phyloP scores from a whole-genome alignment of 163 green algal species.

The Chlamydomonas reinhardtii region DNA sequence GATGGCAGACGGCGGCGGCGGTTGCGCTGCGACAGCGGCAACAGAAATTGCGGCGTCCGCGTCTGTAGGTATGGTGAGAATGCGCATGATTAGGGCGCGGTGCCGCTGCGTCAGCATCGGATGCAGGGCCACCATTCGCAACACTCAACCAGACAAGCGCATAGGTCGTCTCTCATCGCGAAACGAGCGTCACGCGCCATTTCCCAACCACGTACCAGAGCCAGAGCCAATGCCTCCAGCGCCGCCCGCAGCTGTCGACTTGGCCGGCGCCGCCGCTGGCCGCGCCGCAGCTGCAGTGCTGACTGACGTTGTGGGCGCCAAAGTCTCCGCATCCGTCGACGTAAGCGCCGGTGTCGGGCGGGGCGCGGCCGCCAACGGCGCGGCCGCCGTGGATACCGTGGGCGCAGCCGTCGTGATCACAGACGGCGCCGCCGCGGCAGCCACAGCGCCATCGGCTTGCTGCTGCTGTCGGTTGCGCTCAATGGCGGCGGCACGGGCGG shows the following conservation, averaged over 20 bases:
- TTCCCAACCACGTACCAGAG: neutral
- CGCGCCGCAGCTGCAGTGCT: neutral
- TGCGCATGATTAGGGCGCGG: no score
- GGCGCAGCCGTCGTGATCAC: neutral
- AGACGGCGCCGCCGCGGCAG: neutral
- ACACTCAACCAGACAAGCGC: no score
- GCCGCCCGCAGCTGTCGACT: neutral
- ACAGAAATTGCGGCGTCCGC: neutral
- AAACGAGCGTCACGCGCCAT: no score
- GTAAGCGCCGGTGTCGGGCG: neutral
- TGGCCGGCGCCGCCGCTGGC: neutral
- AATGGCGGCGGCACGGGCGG: no score
- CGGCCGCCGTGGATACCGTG: no score
- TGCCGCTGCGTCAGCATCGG: no score
- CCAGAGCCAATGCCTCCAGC: neutral
- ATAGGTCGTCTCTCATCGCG: no score
- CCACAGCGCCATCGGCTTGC: neutral
- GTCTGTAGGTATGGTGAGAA: no score
- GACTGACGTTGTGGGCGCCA: neutral
- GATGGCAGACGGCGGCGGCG: neutral
- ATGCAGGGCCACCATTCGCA: no score
- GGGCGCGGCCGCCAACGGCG: no score
- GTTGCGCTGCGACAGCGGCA: neutral
- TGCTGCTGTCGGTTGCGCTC: conserved; percentile 6
- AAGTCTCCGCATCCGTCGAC: neutral